Conservation (phyloP, 306 rosid genomes). For the Rosa multiflora region DNA sequence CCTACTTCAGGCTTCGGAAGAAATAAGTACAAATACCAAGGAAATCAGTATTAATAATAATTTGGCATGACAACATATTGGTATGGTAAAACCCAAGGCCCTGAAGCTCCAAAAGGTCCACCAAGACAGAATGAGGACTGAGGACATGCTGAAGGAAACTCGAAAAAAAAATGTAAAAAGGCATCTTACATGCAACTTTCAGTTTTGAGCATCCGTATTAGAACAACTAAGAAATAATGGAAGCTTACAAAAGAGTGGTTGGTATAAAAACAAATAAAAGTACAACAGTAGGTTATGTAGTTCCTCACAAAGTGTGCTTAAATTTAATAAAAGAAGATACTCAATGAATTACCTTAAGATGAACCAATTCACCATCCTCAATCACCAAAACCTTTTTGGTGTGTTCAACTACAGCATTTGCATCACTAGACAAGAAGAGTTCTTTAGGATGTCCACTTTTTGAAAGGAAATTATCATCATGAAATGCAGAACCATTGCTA, state of each 20-base stretch:
- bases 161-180: background rate
- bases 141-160: background rate
- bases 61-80: background rate
- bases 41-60: background rate
- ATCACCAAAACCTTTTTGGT: constrained; percentile 91
- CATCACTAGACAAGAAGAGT: constrained; percentile 93
- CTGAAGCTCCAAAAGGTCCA: background rate
- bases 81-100: background rate
- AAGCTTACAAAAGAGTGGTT: background rate
- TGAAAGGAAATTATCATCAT: constrained; percentile 73
- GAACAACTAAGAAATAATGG: background rate
- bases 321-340: background rate
- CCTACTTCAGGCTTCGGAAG: constrained; percentile 10
- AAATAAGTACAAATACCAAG: background rate
- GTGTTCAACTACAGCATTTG: constrained; percentile 93
- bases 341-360: constrained; percentile 68
- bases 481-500: constrained; percentile 69
- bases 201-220: too few species aligned
- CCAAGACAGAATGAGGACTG: background rate
- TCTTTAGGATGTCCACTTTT: constrained; percentile 79
- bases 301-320: background rate
- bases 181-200: background rate
- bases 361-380: constrained; percentile 97
- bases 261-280: background rate
- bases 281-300: background rate